Evolutionary conservation across 2,329 filamentous ascomycete species (phyloP), one percentile per base, ranked within the genome.

Genomic region (Claviceps sp.): DNA sequence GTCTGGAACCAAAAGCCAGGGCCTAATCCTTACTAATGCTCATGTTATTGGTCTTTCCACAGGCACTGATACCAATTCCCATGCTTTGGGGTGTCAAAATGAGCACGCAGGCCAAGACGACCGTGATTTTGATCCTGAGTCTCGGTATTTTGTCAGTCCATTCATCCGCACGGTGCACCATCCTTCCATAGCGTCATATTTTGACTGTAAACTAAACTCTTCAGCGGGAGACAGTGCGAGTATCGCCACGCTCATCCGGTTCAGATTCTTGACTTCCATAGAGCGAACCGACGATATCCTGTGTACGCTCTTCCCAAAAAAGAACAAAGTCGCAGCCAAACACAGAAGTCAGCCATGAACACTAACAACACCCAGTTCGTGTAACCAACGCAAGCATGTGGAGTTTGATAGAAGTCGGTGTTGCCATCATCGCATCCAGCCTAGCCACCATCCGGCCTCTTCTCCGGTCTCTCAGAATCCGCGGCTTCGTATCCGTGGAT

Each of bases 81-180:
- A 76, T 78, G 72, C 65, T 78, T 14, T 78, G 75, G 75, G 68
- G 65, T 5, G 74, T 76, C 43, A 74, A 74, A 57, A 78, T 78
- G 75, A 73, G 70, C 1, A 64, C 59, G 24, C 74, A 76, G 56
- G 69, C 75, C 45, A 78, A 78, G 61, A 59, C 64, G n/a, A 77
- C 73, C 1, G 74, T 78, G 34, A 68, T 75, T 51, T 59, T 70
- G 14, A 70, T 78, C 43, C 62, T 78, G 17, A 68, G 74, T 1
- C 59, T 78, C 44, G 75, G 75, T 38, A 65, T 78, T 44, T 78
- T 78, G 53, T 54, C 10, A 47, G 53, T 53, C 14, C 17, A 26
- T 37, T 22, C 37, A 61, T 58, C 4, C 24, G 24, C 22, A 69
- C 55, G n/a, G n/a, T n/a, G 2, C 22, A 48, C 3, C 1, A 3